These are phyloP conservation scores for Xylariales sp. DNA, from an alignment of 2,329 filamentous ascomycete genomes.

Conservation along the genomic window DNA sequence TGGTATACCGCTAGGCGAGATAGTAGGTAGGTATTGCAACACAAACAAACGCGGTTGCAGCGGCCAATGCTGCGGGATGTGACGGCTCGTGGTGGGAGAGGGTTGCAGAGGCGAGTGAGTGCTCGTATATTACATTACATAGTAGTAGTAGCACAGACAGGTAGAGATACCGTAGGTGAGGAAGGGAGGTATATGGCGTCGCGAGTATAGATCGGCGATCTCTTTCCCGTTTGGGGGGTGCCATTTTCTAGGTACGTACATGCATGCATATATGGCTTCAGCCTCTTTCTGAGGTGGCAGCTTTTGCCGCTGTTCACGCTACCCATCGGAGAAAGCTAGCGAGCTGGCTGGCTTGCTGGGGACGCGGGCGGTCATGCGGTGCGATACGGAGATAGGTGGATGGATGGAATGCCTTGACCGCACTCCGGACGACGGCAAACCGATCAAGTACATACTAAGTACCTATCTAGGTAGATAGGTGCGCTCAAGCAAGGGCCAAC, in stretches of 20 bases:
- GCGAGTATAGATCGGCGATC: background rate
- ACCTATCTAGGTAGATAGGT: too few relatives aligned
- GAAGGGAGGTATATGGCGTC: background rate
- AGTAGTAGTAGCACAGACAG: background rate
- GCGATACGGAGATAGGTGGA: too few relatives aligned
- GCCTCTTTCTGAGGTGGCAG: background rate
- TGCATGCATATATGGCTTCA: background rate
- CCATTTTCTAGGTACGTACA: background rate
- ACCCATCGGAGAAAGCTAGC: background rate
- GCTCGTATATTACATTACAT: too few relatives aligned
- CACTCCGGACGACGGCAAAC: too few relatives aligned
- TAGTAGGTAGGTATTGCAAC: background rate
- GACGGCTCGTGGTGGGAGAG: slow-evolving; percentile 4
- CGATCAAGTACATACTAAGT: background rate
- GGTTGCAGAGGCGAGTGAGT: background rate
- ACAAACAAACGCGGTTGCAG: background rate
- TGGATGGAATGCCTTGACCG: too few relatives aligned
- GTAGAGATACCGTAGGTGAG: background rate
- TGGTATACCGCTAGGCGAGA: too few relatives aligned
- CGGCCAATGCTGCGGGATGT: slow-evolving; percentile 2
- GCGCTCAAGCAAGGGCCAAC: background rate
- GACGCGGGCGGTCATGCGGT: too few relatives aligned
- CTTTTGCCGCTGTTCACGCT: slow-evolving; percentile 1
- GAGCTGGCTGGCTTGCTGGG: too few relatives aligned
- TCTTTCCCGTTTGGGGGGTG: background rate